Base-by-base conservation (phyloP, 768 basidiomycete species). In the Tylopilus intermedius region DNA sequence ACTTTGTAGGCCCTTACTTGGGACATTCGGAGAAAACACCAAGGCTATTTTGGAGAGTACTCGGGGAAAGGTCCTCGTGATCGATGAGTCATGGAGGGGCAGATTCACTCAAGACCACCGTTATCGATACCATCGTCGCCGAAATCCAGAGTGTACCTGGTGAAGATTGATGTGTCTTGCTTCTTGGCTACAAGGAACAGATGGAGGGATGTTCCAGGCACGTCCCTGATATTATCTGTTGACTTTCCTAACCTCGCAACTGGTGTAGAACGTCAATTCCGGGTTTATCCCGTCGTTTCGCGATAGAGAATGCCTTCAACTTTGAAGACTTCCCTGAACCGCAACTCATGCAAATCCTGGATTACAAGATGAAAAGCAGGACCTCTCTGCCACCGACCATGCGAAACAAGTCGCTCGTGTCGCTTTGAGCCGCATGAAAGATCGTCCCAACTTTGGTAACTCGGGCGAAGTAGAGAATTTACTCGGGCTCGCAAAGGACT, bases 201-300 rank as follows among this genome's bases (percentile, higher is more conserved):
- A 86, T 87, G 77, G 62, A 68, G n/a, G 80, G 24, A 88, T 88
- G 86, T 86, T 86, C 66, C 82, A 84, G 71, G 85, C 78, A 63
- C 42, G 70, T 52, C 15, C 43, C 4, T 4, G 1, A 18, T n/a
- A 5, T 10, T 22, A 6, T 39, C n/a, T 9, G 0, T 5, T 8
- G n/a, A 15, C 10, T n/a, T 5, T 32, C 32, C 44, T 59, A 7
- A 61, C 29, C 18, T 2, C 11, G 0, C 2, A 24, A 1, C 24
- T 1, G 2, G 27, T 38, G 49, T 48, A 87, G 85, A 82, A 86
- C 46, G 84, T 86, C 29, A 88, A 87, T n/a, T 58, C 80, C 83
- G 0, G 86, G 85, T 13, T 67, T 87, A 8, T 67, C 78, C 2
- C 77, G 86, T 24, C 81, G 86, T 0, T 88, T 88, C 62, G 76